Base-by-base conservation (phyloP, 148 eudicot genomes). In the Vaccinium macrocarpon region DNA sequence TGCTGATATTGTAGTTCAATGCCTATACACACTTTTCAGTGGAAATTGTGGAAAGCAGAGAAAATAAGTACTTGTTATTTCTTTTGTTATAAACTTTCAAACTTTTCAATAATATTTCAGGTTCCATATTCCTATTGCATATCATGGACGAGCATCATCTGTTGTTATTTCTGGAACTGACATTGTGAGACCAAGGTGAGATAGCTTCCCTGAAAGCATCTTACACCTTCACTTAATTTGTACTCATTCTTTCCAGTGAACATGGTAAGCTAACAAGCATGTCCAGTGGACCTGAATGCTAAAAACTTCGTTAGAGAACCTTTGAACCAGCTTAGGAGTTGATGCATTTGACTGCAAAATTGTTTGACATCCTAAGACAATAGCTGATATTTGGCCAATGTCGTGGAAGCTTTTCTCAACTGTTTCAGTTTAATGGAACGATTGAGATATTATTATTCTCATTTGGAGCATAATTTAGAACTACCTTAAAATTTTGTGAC, bases 91-190 rank as follows among this genome's bases (percentile, higher is more conserved):
- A 2, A 35, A 73, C 66, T 13, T 61, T 84, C 76, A 50, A 66
- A 61, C 80, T 51, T 68, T 75, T 76, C 21, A 51, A 72, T 62
- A n/a, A 35, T 25, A 68, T 68, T 92, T 84, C 90, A 96, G 97
- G 99, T 96, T 90, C 82, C 91, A 91, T 87, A 90, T 96, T 86
- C 98, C 99, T 71, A 96, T 96, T 88, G 99, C 98, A 13, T 96
- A 96, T 88, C 99, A 96, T 89, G 99, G 99, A 79, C 92, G 99
- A 81, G 97, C 99, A 62, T 96, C 99, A 82, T 96, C 99, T 56
- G 61, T 96, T 84, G 97, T 96, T 81, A 88, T 93, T 79, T 95
- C 99, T 74, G 99, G 99, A 84, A 93, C 99, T 51, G 97, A 93
- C 81, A 95, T 96, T 62, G 84, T 88, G 46, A 90, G 99, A 57